Evolutionary conservation across 1,284 basidiomycete species (phyloP).

Genomic region (Rhizoctonia solani): DNA sequence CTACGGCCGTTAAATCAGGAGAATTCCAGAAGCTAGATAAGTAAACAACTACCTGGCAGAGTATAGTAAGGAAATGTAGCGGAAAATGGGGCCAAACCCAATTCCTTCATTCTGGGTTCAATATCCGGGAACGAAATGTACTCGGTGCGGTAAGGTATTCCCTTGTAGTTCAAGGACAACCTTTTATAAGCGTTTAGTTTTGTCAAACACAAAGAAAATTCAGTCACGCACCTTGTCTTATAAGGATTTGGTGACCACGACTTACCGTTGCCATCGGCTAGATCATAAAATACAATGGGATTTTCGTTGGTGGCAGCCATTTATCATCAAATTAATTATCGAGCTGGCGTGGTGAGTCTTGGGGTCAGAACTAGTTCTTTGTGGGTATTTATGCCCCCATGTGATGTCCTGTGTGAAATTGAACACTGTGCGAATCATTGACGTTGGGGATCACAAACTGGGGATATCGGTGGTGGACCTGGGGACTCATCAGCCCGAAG

Average conservation of each 20-base stretch:
- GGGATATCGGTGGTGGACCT: too few species aligned
- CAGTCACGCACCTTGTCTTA: neutral
- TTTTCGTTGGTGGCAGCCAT: too few species aligned
- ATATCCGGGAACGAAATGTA: conserved; percentile 41
- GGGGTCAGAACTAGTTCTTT: too few species aligned
- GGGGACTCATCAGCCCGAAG: too few species aligned
- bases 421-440: too few species aligned
- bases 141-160: conserved; percentile 40
- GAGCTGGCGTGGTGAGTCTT: too few species aligned
- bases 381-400: too few species aligned
- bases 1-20: neutral
- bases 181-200: too few species aligned
- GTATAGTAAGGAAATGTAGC: conserved; percentile 12
- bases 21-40: conserved; percentile 44
- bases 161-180: conserved; percentile 40
- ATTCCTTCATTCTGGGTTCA: conserved; percentile 33
- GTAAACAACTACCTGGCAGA: neutral
- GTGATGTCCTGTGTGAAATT: too few species aligned
- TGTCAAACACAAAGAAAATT: too few species aligned
- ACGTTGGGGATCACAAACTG: too few species aligned
- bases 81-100: conserved; percentile 23
- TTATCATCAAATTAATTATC: neutral
- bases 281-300: conserved; percentile 19
- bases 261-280: neutral
- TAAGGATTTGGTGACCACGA: conserved; percentile 6